A percentile compares a stretch with the other conserved stretches of the same genome.
phyloP scores from a whole-genome alignment of 129 eudicot species.

The Lonicera japonica region DNA sequence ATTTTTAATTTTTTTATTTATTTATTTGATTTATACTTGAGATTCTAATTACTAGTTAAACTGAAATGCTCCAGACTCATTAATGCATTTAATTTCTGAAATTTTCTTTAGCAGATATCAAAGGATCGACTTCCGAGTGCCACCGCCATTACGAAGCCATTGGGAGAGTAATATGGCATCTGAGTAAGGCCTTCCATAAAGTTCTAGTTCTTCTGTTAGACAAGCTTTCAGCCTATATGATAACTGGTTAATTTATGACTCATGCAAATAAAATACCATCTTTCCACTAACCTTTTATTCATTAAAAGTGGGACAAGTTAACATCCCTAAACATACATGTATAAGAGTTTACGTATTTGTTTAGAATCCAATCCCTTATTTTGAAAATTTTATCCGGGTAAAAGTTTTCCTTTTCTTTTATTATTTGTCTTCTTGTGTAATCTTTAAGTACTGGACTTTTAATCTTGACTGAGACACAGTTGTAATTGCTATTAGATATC shows the following conservation, averaged over 20 bases:
- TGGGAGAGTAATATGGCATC: slow-evolving; percentile 37
- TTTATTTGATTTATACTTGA: neutral
- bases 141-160: slow-evolving; percentile 52
- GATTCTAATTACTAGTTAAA: too few relatives aligned
- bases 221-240: too few relatives aligned
- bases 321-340: neutral
- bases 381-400: too few relatives aligned
- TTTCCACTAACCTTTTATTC: neutral
- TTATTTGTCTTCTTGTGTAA: too few relatives aligned
- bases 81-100: neutral
- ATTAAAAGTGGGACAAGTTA: neutral
- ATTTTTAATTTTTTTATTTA: neutral
- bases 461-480: too few relatives aligned
- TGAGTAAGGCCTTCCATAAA: slow-evolving; percentile 31
- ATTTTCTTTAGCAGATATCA: slow-evolving; percentile 55
- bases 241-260: too few relatives aligned
- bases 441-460: too few relatives aligned
- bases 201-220: neutral
- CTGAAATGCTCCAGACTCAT: neutral
- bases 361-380: too few relatives aligned
- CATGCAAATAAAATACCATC: too few relatives aligned
- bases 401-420: too few relatives aligned
- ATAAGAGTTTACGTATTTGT: neutral
- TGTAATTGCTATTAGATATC: too few relatives aligned
- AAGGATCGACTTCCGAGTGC: slow-evolving; percentile 79